Base-by-base conservation (phyloP, 306 rosid genomes). In the Pterocarpus macrocarpus region DNA sequence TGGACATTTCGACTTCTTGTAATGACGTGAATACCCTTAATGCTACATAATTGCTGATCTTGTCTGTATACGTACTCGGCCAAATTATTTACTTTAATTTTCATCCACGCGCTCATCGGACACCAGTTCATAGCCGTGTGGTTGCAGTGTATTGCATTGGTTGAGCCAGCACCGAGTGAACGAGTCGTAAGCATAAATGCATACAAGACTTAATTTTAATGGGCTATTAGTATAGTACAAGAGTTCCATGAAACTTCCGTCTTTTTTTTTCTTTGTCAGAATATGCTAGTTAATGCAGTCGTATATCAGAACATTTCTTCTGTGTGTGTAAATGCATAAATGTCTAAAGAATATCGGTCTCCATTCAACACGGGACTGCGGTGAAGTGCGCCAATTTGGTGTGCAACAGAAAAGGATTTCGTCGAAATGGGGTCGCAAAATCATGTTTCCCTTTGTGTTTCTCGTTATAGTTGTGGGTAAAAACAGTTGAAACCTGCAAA, bases 241-340 rank as follows among this genome's bases (percentile, higher is more conserved):
- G 5, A 13, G 30, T 45, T 74, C 82, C 50, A 56, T 44, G 82
- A 80, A 80, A 22, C 78, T 84, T 84, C 81, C 56, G 1, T 15
- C 1, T n/a, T 1, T 43, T 1, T 9, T 57, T 55, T 70, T n/a
- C n/a, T n/a, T 13, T 11, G 2, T 22, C 8, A 16, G 45, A 67
- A 67, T 58, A 64, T 35, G 45, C 64, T 7, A 43, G 3, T 47
- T 38, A 38, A 3, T 2, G 38, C 16, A 68, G 58, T 33, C 50
- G 77, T 2, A 49, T 10, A n/a, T 39, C 33, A 34, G 34, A 66
- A 77, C 22, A 10, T 32, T 30, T 22, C 33, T 58, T 22, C 28
- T 22, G 28, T 22, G 28, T 22, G 32, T 71, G 63, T 50, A 9
- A 11, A 35, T n/a, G 39, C 22, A 15, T 65, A 50, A 8, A 14